Conservation (phyloP, 2,329 filamentous ascomycete species). For the Microdochium paspali region DNA sequence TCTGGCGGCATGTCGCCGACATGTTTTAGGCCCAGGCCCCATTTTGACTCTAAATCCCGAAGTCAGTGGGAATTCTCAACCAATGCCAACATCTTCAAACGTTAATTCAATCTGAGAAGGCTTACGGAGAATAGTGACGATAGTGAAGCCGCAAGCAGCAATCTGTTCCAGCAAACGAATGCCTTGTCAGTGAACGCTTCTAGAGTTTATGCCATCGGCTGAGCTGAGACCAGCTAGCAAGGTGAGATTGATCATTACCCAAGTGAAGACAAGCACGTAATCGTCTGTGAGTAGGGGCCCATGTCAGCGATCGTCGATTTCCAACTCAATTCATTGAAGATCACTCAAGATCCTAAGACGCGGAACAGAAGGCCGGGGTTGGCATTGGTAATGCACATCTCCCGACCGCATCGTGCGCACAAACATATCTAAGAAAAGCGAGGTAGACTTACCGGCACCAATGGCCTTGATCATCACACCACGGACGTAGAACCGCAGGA, state of each 20-base stretch:
- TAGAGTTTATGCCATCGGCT: no score
- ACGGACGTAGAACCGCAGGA: constrained; percentile 23
- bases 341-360: no score
- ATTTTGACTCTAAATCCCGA: constrained; percentile 28
- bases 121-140: constrained; percentile 26
- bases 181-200: not conserved
- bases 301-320: not conserved
- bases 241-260: not conserved
- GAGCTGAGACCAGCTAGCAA: no score
- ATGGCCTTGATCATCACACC: constrained; percentile 21
- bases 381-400: no score
- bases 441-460: constrained; percentile 19
- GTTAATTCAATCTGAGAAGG: not conserved
- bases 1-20: constrained; percentile 24
- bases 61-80: not conserved
- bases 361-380: no score
- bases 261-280: not conserved
- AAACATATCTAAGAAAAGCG: not conserved
- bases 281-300: not conserved
- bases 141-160: constrained; percentile 22
- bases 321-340: no score
- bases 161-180: constrained; percentile 2
- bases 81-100: not conserved
- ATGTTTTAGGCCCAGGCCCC: constrained; percentile 26
- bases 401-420: no score